A percentile compares a stretch with the other conserved stretches of the same genome.
phyloP scores from a whole-genome alignment of 345 rosid genomes.

The Eucalyptus microcorys region DNA sequence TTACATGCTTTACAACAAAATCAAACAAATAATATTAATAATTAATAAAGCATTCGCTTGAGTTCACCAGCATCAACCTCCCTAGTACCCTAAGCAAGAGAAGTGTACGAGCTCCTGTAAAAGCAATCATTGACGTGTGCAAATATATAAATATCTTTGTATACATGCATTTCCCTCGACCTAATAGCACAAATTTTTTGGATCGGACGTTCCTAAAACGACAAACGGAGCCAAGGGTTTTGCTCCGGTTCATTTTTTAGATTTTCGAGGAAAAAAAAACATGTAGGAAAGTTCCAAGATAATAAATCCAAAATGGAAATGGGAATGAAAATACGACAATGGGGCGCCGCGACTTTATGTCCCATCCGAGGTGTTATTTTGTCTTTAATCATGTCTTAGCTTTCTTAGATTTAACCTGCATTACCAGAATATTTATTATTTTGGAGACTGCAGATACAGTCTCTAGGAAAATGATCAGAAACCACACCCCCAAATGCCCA shows the following conservation, averaged over 20 bases:
- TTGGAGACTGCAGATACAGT: neutral
- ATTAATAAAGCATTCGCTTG: neutral
- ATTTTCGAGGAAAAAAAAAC: neutral
- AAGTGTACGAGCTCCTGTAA: neutral
- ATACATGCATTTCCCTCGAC: neutral
- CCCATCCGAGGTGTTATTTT: constrained; percentile 21
- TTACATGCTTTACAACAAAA: neutral
- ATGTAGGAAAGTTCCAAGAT: neutral
- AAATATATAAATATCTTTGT: neutral
- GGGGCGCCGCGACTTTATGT: constrained; percentile 32
- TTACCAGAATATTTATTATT: neutral
- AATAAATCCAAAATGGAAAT: constrained; percentile 6
- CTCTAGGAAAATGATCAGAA: neutral
- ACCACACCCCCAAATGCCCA: neutral
- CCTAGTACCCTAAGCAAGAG: neutral
- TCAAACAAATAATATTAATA: neutral
- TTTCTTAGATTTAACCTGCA: neutral
- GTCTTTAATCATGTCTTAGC: constrained; percentile 2
- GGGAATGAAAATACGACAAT: neutral
- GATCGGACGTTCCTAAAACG: neutral
- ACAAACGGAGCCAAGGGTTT: neutral
- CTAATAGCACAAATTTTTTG: neutral
- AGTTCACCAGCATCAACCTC: neutral
- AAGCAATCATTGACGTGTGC: neutral
- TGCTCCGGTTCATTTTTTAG: neutral